Evolutionary conservation across 306 rosid genomes (phyloP).

Genomic region (Cucurbita maxima): DNA sequence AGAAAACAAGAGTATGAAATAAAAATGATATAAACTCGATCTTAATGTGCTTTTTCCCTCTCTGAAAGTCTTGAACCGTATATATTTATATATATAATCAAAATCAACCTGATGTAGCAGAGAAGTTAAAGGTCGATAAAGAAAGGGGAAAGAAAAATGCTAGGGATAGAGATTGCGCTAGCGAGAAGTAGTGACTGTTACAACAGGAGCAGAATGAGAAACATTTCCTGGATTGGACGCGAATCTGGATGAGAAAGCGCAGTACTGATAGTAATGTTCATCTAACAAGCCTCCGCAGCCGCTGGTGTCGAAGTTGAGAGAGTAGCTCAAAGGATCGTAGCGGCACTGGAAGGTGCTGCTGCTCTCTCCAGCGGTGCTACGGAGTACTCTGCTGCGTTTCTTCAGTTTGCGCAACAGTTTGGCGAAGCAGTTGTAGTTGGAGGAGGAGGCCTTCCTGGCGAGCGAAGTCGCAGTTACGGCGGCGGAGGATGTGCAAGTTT

Average conservation of each 20-base stretch:
- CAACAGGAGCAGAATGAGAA: conserved; percentile 5
- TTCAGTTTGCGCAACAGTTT: conserved; percentile 50
- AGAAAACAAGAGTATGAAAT: not conserved
- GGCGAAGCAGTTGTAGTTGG: conserved; percentile 6
- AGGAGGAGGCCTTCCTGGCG: not conserved
- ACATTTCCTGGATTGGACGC: conserved; percentile 34
- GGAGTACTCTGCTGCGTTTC: conserved; percentile 18
- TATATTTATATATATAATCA: not conserved
- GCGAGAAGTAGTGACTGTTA: conserved; percentile 5
- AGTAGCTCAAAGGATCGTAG: conserved; percentile 71
- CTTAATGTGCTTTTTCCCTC: not conserved
- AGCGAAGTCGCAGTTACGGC: not conserved
- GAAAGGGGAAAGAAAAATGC: not conserved
- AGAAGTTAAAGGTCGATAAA: not conserved
- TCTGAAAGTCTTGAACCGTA: not conserved
- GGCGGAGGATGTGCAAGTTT: not conserved
- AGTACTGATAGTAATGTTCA: conserved; percentile 59
- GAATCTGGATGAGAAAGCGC: conserved; percentile 68
- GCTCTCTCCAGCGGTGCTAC: conserved; percentile 12
- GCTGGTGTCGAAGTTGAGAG: conserved; percentile 59
- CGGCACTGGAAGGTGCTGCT: conserved; percentile 37
- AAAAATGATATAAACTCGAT: not conserved
- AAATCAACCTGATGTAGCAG: not conserved
- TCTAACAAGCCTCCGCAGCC: conserved; percentile 47
- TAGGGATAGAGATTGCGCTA: not conserved